A percentile compares a stretch with the other conserved stretches of the same genome.
phyloP scores from a whole-genome alignment of 805 yeast species.

The Ascoidea rubescens region DNA sequence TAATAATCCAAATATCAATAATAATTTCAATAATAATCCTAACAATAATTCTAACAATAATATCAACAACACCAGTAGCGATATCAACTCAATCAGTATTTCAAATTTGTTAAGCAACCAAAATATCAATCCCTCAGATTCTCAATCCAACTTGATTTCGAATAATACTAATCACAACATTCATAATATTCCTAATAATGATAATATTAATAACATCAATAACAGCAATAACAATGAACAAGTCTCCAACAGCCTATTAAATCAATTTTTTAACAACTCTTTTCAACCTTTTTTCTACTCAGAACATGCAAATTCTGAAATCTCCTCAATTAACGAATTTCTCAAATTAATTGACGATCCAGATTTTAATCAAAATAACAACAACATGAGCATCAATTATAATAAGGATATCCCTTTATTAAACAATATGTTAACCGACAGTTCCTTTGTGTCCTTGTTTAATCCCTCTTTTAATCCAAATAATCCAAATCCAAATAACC shows the following conservation, averaged over 20 bases:
- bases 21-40: too few relatives aligned
- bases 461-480: too few relatives aligned
- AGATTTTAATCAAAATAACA: constrained; percentile 38
- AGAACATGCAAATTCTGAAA: constrained; percentile 88
- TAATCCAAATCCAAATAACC: too few relatives aligned
- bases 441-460: too few relatives aligned
- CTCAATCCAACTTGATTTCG: too few relatives aligned
- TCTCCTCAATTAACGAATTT: constrained; percentile 79
- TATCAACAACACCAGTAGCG: too few relatives aligned
- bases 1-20: too few relatives aligned
- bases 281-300: constrained; percentile 67
- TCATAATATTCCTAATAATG: too few relatives aligned
- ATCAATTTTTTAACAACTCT: not conserved
- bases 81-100: not conserved
- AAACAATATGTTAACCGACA: not conserved
- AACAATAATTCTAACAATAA: too few relatives aligned
- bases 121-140: not conserved
- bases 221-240: not conserved
- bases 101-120: not conserved
- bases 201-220: too few relatives aligned
- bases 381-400: constrained; percentile 9
- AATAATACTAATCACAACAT: too few relatives aligned
- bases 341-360: constrained; percentile 84
- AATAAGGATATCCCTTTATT: not conserved
- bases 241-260: not conserved